These are phyloP conservation scores for Suillus subaureus DNA, from an alignment of 768 basidiomycete genomes.

Conservation along the genomic window DNA sequence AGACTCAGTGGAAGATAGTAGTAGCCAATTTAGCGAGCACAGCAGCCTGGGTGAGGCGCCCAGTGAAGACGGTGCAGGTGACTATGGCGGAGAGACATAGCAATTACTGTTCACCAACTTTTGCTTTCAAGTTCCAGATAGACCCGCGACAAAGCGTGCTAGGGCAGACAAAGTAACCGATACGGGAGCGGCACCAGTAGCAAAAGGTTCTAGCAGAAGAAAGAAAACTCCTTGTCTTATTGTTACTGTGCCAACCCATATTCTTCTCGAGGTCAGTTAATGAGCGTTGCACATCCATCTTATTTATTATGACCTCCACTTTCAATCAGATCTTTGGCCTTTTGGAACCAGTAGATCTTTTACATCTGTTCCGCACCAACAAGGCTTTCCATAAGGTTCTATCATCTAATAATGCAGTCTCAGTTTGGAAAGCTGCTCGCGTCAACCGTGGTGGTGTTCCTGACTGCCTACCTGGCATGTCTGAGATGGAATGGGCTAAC, in stretches of 20 bases:
- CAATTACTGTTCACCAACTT: not conserved
- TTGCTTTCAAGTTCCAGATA: not conserved
- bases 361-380: conserved; percentile 29
- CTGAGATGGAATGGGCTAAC: conserved; percentile 29
- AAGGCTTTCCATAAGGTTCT: conserved; percentile 30
- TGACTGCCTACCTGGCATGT: conserved; percentile 24
- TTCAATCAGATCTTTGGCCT: conserved; percentile 26
- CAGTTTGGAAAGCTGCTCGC: conserved; percentile 29
- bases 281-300: not conserved
- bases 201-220: not conserved
- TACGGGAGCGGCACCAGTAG: not conserved
- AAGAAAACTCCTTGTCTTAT: conserved; percentile 15
- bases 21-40: not conserved
- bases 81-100: not conserved
- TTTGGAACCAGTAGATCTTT: conserved; percentile 34
- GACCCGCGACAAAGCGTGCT: conserved; percentile 1
- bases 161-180: not conserved
- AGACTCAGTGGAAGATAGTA: not conserved
- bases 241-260: conserved; percentile 26
- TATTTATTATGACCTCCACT: not conserved
- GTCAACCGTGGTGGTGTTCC: conserved; percentile 18
- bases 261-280: conserved; percentile 27
- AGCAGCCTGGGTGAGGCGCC: not conserved
- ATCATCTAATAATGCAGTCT: conserved; percentile 16
- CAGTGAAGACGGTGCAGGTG: not conserved